Base-by-base conservation (phyloP, 768 basidiomycete species). In the Xerocomellus chrysenteron region DNA sequence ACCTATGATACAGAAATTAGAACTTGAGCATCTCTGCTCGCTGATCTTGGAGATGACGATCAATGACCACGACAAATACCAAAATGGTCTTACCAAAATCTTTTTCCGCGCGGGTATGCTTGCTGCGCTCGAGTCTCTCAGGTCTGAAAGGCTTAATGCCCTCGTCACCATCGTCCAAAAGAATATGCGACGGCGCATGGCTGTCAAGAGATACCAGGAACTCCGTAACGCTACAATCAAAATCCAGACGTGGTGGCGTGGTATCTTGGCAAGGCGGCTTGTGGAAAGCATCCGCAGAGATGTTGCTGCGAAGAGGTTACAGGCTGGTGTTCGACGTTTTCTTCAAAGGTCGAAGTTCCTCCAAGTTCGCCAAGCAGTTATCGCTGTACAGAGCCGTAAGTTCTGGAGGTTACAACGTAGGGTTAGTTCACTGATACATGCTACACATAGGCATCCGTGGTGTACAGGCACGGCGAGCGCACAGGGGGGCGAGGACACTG, bases 61-160 rank as follows among this genome's bases (percentile, higher is more conserved):
- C 68, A 87, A 88, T 37, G 97, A 98, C 61, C 82, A 87, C 8
- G 95, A 98, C 79, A 98, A 96, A 79, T 97, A 94, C 74, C 97
- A 99, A 75, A 87, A 87, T 67, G 97, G 97, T 64, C 81, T 94
- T 30, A 98, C 92, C 28, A 99, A 99, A 76, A 98, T 99, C 63
- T 99, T 99, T 78, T 98, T 99, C 82, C 86, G 97, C 57, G 95
- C 97, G 13, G 97, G 97, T 60, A 98, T 98, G 94, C 87, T 99
- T 53, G 96, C 97, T 28, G 90, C 90, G 7, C 80, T 99, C 44
- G 97, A 99, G 75, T 85, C 92, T 16, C 80, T 95, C 53, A 90
- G 97, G 40, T 87, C 94, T 8, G 86, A 90, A 57, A 81, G 91
- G 56, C 82, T 98, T 51, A 95, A 96, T 68, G 78, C 86, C 21